Conservation (phyloP, 305 asterid species). For the Ajuga reptans region DNA sequence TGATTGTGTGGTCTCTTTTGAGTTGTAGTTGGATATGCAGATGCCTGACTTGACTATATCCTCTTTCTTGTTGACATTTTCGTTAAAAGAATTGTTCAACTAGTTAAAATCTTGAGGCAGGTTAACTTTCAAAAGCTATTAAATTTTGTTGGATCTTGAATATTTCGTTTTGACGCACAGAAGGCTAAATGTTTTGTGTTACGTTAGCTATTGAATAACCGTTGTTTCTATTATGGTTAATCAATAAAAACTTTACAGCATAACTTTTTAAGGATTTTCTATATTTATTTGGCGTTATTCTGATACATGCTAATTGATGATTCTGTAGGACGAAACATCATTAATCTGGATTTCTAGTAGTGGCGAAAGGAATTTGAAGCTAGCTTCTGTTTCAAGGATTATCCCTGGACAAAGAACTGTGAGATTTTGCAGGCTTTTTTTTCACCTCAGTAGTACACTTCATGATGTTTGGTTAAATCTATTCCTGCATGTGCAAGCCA, state of each 20-base stretch:
- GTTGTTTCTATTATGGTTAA: background rate
- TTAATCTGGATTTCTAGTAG: slow-evolving; percentile 83
- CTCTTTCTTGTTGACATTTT: background rate
- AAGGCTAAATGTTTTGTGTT: slow-evolving; percentile 3
- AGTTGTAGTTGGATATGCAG: background rate
- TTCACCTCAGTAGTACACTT: slow-evolving; percentile 13
- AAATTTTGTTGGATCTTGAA: background rate
- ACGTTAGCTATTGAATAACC: background rate
- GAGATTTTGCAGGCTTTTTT: slow-evolving; percentile 28
- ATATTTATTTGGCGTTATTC: slow-evolving; percentile 4
- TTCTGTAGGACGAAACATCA: slow-evolving; percentile 67
- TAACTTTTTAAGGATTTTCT: slow-evolving; percentile 3
- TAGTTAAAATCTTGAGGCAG: background rate
- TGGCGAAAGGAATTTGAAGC: slow-evolving; percentile 76
- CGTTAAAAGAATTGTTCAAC: background rate
- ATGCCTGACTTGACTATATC: background rate
- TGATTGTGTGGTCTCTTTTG: background rate
- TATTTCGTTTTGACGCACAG: slow-evolving; percentile 9
- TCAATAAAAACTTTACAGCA: background rate
- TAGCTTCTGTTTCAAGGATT: slow-evolving; percentile 70
- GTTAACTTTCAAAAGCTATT: background rate
- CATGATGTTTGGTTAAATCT: background rate
- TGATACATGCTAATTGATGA: slow-evolving; percentile 1
- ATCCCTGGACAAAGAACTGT: slow-evolving; percentile 97
- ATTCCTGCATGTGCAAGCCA: background rate